Evolutionary conservation across 805 yeast genomes (phyloP).

Genomic region (Candida arabinofermentans): DNA sequence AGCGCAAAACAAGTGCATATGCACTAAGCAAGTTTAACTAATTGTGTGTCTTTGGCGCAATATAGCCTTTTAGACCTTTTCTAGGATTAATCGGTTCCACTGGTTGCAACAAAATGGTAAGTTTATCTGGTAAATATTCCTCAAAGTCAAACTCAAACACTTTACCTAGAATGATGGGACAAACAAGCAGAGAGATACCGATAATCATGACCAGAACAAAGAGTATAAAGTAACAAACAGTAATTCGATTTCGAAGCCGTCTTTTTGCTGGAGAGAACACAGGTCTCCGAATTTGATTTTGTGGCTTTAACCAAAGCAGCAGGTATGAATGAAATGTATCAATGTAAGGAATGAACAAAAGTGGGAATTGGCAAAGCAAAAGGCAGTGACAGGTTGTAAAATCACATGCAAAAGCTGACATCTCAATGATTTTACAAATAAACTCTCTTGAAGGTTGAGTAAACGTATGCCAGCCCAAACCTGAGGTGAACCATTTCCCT

Average conservation of each 20-base stretch:
- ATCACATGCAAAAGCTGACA: constrained; percentile 67
- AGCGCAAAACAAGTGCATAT: no score
- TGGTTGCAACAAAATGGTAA: constrained; percentile 42
- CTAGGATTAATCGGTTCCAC: constrained; percentile 23
- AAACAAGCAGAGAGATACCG: constrained; percentile 33
- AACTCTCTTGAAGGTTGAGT: constrained; percentile 65
- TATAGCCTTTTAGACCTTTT: constrained; percentile 36
- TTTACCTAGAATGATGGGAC: constrained; percentile 36
- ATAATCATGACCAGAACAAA: constrained; percentile 31
- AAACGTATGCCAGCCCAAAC: constrained; percentile 56
- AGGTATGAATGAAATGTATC: constrained; percentile 65
- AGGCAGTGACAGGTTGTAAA: constrained; percentile 55
- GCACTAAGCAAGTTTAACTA: no score
- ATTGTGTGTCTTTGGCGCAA: constrained; percentile 20
- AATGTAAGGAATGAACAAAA: constrained; percentile 58
- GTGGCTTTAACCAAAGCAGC: constrained; percentile 57
- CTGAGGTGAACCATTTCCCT: constrained; percentile 63
- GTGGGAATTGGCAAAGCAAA: constrained; percentile 54
- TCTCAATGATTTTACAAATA: constrained; percentile 58
- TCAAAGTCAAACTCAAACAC: constrained; percentile 37
- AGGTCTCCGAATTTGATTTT: constrained; percentile 43
- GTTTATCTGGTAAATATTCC: constrained; percentile 36
- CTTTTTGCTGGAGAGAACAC: constrained; percentile 39
- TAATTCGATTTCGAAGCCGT: constrained; percentile 35
- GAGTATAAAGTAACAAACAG: constrained; percentile 31